These are phyloP conservation scores for Plenodomus biglobosus DNA, from an alignment of 2,329 filamentous ascomycete species.

Conservation along the genomic window DNA sequence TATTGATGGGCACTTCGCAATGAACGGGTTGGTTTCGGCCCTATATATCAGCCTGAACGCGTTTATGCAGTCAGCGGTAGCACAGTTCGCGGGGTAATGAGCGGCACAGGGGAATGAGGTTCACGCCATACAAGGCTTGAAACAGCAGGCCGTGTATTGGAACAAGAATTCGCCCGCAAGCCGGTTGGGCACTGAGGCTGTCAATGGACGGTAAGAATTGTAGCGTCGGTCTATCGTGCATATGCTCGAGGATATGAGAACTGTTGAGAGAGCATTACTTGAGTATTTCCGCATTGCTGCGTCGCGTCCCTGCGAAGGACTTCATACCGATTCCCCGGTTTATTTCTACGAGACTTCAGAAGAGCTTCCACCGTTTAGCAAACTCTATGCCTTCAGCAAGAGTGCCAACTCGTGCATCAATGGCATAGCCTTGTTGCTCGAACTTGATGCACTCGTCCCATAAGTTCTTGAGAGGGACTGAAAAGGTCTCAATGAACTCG, in stretches of 20 bases:
- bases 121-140: background rate
- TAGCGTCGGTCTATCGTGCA: no score
- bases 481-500: slow-evolving; percentile 81
- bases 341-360: background rate
- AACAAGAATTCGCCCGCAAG: background rate
- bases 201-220: background rate
- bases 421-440: slow-evolving; percentile 71
- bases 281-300: no score
- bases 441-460: slow-evolving; percentile 68
- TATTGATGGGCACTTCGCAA: background rate
- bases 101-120: background rate
- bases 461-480: slow-evolving; percentile 63
- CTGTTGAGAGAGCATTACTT: no score
- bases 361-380: slow-evolving; percentile 56
- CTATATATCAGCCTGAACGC: background rate
- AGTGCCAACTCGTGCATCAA: slow-evolving; percentile 77
- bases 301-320: no score
- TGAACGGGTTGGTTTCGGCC: background rate
- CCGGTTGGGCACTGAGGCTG: background rate
- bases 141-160: background rate
- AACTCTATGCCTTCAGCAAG: slow-evolving; percentile 77
- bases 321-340: background rate
- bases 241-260: no score
- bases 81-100: background rate
- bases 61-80: background rate